Evolutionary conservation across 2,329 filamentous ascomycete genomes (phyloP), one percentile per base, ranked within the genome.

Genomic region (Aspergillus jensenii): DNA sequence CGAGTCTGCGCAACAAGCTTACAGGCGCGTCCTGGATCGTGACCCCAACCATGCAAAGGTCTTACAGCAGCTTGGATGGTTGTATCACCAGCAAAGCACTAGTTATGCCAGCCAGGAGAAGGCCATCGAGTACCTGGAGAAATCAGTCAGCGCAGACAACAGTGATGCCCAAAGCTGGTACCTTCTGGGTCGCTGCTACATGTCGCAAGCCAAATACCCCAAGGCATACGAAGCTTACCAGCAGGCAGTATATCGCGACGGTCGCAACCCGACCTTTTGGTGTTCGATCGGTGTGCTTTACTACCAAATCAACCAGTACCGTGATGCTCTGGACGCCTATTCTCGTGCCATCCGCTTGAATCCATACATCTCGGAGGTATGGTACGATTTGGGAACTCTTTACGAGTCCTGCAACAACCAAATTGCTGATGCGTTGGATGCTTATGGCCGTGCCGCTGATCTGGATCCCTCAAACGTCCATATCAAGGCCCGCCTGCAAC

Each of bases 381-480:
- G 95, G 95, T 99, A 98, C 76, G 95, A 99, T 75, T 81, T 99
- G 40, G 95, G 95, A 62, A 99, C 95, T 67, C 72, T 99, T 89
- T 99, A 99, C 71, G 95, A 99, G 75, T 96, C 92, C 25, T 99
- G 95, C 77, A 98, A 99, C 82, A 98, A 98, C 78, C 95, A 99
- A 77, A 96, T 96, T 58, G 91, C 88, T 52, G 95, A 99, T 80
- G 95, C 95, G 1, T 83, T 98, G 45, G 95, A 99, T 75, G 95
- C 95, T 6, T 99, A 98, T 74, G 90, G 93, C 70, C 87, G 95
- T 65, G 95, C 95, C 41, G 93, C 93, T 37, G 95, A 99, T 74
- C 85, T 99, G 63, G 95, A 99, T 71, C 93, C 95, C 0, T 82
- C 81, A 61, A 98, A 99, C 71, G 90, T 91, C 40, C 93, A 98